These are phyloP conservation scores for Hemileccinum impolitum DNA, from an alignment of 768 basidiomycete species.

Conservation along the genomic window DNA sequence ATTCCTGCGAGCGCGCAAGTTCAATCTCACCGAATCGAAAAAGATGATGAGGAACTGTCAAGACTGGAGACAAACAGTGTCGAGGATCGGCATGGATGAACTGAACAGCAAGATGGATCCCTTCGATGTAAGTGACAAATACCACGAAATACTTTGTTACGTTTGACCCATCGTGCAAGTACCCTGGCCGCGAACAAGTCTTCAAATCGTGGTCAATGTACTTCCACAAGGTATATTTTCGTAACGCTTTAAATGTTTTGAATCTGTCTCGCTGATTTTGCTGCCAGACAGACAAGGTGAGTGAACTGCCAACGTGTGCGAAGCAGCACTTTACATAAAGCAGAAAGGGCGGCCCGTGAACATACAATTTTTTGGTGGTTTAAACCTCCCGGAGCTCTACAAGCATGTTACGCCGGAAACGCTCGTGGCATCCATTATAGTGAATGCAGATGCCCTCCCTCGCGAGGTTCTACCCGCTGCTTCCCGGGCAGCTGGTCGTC, in stretches of 20 bases:
- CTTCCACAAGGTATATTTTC: constrained; percentile 61
- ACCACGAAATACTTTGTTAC: not conserved
- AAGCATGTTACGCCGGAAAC: constrained; percentile 54
- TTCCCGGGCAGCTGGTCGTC: constrained; percentile 49
- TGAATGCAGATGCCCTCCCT: constrained; percentile 60
- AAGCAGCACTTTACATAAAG: not conserved
- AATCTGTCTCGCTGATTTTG: not conserved
- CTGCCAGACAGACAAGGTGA: constrained; percentile 64
- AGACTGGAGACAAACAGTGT: constrained; percentile 63
- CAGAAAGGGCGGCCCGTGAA: constrained; percentile 73
- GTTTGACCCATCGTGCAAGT: constrained; percentile 38
- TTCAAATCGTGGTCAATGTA: constrained; percentile 78
- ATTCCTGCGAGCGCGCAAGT: constrained; percentile 74
- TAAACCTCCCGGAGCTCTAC: constrained; percentile 57
- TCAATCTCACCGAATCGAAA: constrained; percentile 54
- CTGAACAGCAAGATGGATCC: constrained; percentile 62
- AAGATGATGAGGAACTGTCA: constrained; percentile 66
- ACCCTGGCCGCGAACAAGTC: constrained; percentile 63
- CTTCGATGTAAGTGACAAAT: constrained; percentile 53
- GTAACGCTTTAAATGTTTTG: not conserved
- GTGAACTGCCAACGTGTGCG: not conserved
- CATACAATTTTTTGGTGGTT: constrained; percentile 57
- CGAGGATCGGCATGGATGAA: constrained; percentile 63
- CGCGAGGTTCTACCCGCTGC: constrained; percentile 69
- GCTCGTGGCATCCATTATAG: constrained; percentile 61